phyloP scores from a whole-genome alignment of 257 asterid genomes.

The Nicotiana knightiana region DNA sequence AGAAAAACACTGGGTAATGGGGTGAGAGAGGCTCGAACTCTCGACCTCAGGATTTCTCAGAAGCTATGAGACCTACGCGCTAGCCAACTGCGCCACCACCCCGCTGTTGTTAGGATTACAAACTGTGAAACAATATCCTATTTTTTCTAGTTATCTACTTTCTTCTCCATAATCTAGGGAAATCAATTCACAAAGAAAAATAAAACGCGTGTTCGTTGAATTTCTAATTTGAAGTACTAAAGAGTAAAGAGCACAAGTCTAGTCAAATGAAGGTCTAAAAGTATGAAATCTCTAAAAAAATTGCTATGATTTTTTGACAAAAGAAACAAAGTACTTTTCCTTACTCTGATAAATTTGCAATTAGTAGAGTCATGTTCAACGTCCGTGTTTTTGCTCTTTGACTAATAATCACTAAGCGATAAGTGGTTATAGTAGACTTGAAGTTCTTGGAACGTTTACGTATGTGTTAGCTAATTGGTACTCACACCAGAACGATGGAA shows the following conservation, averaged over 20 bases:
- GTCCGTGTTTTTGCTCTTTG: background rate
- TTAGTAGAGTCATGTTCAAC: background rate
- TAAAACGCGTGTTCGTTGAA: background rate
- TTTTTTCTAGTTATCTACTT: too few species aligned
- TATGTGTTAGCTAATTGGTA: background rate
- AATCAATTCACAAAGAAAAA: too few species aligned
- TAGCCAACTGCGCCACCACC: constrained; percentile 99
- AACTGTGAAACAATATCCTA: fast-evolving
- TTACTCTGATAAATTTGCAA: background rate
- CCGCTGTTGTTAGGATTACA: constrained; percentile 2
- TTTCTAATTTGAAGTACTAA: background rate
- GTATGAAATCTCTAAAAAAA: background rate
- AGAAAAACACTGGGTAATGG: constrained; percentile 10
- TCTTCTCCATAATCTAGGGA: too few species aligned
- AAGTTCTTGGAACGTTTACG: background rate
- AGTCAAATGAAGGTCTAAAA: background rate
- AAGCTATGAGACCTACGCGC: constrained; percentile 99
- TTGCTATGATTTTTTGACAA: background rate
- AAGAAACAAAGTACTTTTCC: background rate
- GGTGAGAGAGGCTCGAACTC: constrained; percentile 98
- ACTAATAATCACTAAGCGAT: background rate
- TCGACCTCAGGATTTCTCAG: constrained; percentile 89
- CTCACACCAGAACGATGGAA: background rate
- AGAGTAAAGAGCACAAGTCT: background rate
- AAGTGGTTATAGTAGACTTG: background rate